Percentiles rank a stretch among this genome's conserved stretches.
phyloP scores from a whole-genome alignment of 2,329 filamentous ascomycete genomes.

The Exutisphaerella laricina region DNA sequence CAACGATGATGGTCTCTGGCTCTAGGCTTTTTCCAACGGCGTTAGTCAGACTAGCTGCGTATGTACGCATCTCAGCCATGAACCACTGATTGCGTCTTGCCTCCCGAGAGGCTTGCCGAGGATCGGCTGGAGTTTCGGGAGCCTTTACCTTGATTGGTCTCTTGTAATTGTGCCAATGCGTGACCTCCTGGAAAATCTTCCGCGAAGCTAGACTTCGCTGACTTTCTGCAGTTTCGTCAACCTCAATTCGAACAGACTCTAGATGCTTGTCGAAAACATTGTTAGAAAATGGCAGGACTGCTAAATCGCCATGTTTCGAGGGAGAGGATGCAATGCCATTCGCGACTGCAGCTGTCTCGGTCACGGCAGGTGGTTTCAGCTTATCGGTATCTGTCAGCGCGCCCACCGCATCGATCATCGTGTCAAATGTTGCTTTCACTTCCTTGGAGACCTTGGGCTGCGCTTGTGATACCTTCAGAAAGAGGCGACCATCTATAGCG shows the following conservation, averaged over 20 bases:
- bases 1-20: slow-evolving; percentile 58
- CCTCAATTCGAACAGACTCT: slow-evolving; percentile 38
- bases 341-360: background rate
- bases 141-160: slow-evolving; percentile 44
- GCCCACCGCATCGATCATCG: slow-evolving; percentile 20
- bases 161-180: slow-evolving; percentile 60
- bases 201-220: slow-evolving; percentile 32
- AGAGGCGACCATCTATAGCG: slow-evolving; percentile 51
- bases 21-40: slow-evolving; percentile 57
- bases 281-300: slow-evolving; percentile 46
- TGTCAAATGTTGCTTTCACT: slow-evolving; percentile 21
- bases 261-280: slow-evolving; percentile 46
- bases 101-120: slow-evolving; percentile 37
- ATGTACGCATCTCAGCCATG: slow-evolving; percentile 62
- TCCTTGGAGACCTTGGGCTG: slow-evolving; percentile 14
- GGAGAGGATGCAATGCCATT: background rate
- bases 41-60: slow-evolving; percentile 65
- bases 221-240: slow-evolving; percentile 33
- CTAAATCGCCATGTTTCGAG: slow-evolving; percentile 15
- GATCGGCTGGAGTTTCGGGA: slow-evolving; percentile 21
- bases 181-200: slow-evolving; percentile 44
- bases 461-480: slow-evolving; percentile 25
- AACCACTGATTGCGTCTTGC: slow-evolving; percentile 55
- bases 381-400: background rate
- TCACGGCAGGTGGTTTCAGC: background rate